Base-by-base conservation (phyloP, 2,329 filamentous ascomycete genomes). In the Proliferodiscus dingleyae region DNA sequence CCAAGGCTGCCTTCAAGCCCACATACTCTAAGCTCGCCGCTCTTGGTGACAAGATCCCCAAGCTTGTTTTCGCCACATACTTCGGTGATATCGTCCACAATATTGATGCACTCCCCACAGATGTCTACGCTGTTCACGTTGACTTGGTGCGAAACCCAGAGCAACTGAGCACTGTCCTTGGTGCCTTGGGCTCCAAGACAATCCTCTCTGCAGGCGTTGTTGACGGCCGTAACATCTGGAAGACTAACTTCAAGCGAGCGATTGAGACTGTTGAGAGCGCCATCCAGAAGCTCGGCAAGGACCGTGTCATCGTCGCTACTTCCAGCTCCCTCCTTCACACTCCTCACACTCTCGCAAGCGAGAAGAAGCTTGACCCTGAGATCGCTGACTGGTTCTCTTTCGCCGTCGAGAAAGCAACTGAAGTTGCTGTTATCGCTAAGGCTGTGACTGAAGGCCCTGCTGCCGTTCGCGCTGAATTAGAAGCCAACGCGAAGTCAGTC, bases 41-140 rank as follows among this genome's bases (percentile, higher is more conserved):
- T 64, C 78, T 89, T 49, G 88, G 87, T 65, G 77, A 75, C 74
- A 85, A 83, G 71, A 86, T 90, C 66, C 91, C 93, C 65, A 85
- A 91, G 70, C 72, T 97, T 49, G 81, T 93, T 63, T 80, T 98
- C 64, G 86, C 93, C 69, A 97, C 93, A 66, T 98, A 97, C 83
- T 98, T 98, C 66, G 93, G 93, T 75, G 93, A 98, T 71, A 89
- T 98, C 59, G 89, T 97, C 64, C 93, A 98, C 86, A 98, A 98
- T 84, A 81, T 96, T 60, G 89, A 96, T 65, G 81, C 89, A 59
- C 72, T 98, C 62, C 80, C 88, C 66, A 80, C 83, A 68, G 80
- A 80, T 64, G 71, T 95, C 65, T 81, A 94, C 69, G 91, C 79
- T 64, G 79, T 98, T 61, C 93, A 98, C 78, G 68, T 97, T 59